Base-by-base conservation (phyloP, 352 stramenopile genomes). In the Blastocystis sp. region DNA sequence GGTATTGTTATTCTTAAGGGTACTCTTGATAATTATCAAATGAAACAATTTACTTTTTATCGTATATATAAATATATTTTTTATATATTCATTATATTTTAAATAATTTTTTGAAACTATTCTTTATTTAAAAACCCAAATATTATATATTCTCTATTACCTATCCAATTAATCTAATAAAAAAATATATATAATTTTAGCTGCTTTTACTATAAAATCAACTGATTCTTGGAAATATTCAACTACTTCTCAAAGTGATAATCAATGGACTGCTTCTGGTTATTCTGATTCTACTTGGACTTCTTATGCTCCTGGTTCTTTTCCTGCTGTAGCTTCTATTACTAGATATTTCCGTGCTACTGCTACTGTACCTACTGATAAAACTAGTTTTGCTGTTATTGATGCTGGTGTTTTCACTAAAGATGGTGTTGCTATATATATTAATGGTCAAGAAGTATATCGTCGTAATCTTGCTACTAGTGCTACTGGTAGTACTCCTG, bases 181-280 rank as follows among this genome's bases (percentile, higher is more conserved):
- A n/a, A n/a, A n/a, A n/a, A n/a, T n/a, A n/a, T n/a, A n/a, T n/a
- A n/a, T n/a, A n/a, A 19, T 4, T 10, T 3, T 59, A 59, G 49
- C 49, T 2, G 35, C 35, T 19, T 16, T 49, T 13, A 21, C 28
- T 32, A 28, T 28, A 9, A 30, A 16, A 0, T 37, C 49, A 10
- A 36, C n/a, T 11, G 16, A 36, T n/a, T n/a, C 33, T 1, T 59
- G 49, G 49, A 59, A 28, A 21, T 59, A 59, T 27, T 59, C 49
- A 0, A 40, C 46, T 25, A 59, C 34, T 48, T 13, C 36, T 31
- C 28, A 25, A 10, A 25, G 34, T 11, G 13, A 27, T 11, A n/a
- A n/a, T n/a, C n/a, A n/a, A n/a, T 59, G 49, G 49, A 37, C 19
- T 23, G 13, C 4, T 46, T 18, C 30, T 27, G 10, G 13, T n/a